Evolutionary conservation across 1,284 basidiomycete species (phyloP).

Genomic region (Psilocybe mexicana): DNA sequence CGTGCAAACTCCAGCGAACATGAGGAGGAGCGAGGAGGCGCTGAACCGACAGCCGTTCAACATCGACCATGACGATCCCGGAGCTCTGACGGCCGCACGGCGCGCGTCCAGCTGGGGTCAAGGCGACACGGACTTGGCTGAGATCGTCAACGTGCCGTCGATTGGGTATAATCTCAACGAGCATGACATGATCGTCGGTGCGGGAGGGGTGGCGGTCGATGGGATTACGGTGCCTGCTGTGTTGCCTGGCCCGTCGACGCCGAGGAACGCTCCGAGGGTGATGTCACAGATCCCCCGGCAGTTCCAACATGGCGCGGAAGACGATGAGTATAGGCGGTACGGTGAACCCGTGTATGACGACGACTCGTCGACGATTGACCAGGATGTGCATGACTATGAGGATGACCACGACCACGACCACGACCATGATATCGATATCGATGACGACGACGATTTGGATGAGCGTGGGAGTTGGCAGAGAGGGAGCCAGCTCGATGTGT

Average conservation of each 20-base stretch:
- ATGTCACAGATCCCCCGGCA: background rate
- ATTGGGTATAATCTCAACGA: conserved; percentile 49
- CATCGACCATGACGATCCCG: conserved; percentile 13
- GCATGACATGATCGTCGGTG: conserved; percentile 51
- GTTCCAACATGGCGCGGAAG: background rate
- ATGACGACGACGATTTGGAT: background rate
- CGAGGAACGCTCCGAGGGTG: background rate
- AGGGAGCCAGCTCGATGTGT: conserved; percentile 17
- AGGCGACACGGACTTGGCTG: conserved; percentile 43
- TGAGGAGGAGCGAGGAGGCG: conserved; percentile 37
- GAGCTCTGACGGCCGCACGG: conserved; percentile 40
- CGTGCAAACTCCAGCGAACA: conserved; percentile 3
- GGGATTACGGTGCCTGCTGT: conserved; percentile 16
- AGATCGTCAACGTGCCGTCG: conserved; percentile 56
- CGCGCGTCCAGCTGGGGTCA: conserved; percentile 64
- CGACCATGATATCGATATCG: too few species aligned
- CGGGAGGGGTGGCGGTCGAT: conserved; percentile 47
- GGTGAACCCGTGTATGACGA: conserved; percentile 20
- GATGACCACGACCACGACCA: too few species aligned
- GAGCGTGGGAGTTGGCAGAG: conserved; percentile 17
- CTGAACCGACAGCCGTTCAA: conserved; percentile 25
- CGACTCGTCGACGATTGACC: conserved; percentile 22
- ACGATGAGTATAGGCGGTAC: background rate
- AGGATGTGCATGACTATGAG: conserved; percentile 11
- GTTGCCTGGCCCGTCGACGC: conserved; percentile 12